Conservation (phyloP, 805 yeast species). For the Saturnispora halmiae region DNA sequence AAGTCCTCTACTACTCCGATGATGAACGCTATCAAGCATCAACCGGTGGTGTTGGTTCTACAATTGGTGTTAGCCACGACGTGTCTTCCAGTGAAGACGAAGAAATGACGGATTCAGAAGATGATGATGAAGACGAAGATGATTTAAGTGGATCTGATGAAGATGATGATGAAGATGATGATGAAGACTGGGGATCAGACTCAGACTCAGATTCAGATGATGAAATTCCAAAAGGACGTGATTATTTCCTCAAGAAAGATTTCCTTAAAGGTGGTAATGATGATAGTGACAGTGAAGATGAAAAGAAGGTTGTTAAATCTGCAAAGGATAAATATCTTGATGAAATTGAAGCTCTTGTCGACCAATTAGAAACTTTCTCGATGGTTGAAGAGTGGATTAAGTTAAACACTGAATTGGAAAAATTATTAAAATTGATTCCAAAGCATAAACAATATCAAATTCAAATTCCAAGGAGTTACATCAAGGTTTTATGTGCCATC, state of each 20-base stretch:
- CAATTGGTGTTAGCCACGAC: too few species aligned
- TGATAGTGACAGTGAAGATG: constrained; percentile 42
- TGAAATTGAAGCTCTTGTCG: constrained; percentile 64
- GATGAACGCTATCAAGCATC: constrained; percentile 41
- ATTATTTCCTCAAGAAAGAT: constrained; percentile 22
- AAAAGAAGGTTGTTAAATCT: constrained; percentile 78
- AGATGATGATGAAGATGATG: constrained; percentile 15
- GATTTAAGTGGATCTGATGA: constrained; percentile 11
- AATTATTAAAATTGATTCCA: constrained; percentile 53
- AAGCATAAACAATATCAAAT: constrained; percentile 70
- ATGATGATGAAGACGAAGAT: constrained; percentile 11
- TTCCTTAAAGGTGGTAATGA: constrained; percentile 35
- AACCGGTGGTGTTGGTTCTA: constrained; percentile 7
- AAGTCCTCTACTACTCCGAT: constrained; percentile 47
- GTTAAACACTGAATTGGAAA: constrained; percentile 70
- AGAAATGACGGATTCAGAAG: constrained; percentile 17
- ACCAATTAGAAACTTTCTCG: constrained; percentile 59
- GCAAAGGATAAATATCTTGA: constrained; percentile 90
- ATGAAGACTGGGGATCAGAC: constrained; percentile 11
- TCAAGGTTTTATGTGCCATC: constrained; percentile 59
- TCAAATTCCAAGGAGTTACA: constrained; percentile 61
- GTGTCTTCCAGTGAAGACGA: constrained; percentile 31
- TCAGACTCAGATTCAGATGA: constrained; percentile 25
- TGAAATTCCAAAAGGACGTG: constrained; percentile 26
- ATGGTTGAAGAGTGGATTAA: constrained; percentile 71